phyloP scores from a whole-genome alignment of 495 filamentous ascomycete genomes.

The Aspergillus bridgeri region DNA sequence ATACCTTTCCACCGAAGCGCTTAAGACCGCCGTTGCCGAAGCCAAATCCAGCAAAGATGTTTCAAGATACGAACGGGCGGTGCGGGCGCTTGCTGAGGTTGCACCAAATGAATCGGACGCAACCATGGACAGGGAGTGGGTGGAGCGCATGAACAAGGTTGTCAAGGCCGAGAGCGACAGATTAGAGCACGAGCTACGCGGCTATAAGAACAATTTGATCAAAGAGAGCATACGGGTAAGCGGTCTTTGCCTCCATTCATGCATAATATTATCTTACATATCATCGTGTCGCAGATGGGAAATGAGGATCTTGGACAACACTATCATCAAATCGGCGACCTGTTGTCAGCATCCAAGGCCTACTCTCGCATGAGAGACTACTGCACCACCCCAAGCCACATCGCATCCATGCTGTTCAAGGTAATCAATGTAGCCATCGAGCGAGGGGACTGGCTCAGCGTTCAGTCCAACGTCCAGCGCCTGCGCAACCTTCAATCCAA shows the following conservation, averaged over 20 bases:
- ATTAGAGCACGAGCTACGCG: slow-evolving; percentile 77
- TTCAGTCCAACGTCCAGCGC: slow-evolving; percentile 65
- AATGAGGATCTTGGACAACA: slow-evolving; percentile 72
- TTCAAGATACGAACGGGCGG: slow-evolving; percentile 64
- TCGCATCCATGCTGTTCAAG: slow-evolving; percentile 66
- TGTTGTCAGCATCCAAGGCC: slow-evolving; percentile 58
- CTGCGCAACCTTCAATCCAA: slow-evolving; percentile 54
- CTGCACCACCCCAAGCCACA: slow-evolving; percentile 66
- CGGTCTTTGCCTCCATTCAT: neutral
- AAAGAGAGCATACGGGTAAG: slow-evolving; percentile 94
- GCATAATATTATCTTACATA: slow-evolving; percentile 4
- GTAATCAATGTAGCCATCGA: slow-evolving; percentile 65
- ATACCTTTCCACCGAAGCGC: slow-evolving; percentile 72
- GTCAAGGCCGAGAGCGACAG: slow-evolving; percentile 66
- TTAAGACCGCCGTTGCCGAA: slow-evolving; percentile 72
- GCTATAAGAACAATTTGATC: slow-evolving; percentile 95
- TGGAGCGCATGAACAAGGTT: slow-evolving; percentile 55
- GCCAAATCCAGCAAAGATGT: slow-evolving; percentile 77
- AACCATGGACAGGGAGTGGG: slow-evolving; percentile 65
- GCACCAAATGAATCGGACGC: slow-evolving; percentile 67
- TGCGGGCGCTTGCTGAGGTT: slow-evolving; percentile 57
- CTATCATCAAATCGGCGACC: slow-evolving; percentile 62
- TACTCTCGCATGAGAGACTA: slow-evolving; percentile 73
- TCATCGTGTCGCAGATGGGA: slow-evolving; percentile 54
- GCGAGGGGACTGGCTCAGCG: slow-evolving; percentile 62